These are phyloP conservation scores for Komagataella kurtzmanii DNA, from an alignment of 805 yeast genomes.

Conservation along the genomic window DNA sequence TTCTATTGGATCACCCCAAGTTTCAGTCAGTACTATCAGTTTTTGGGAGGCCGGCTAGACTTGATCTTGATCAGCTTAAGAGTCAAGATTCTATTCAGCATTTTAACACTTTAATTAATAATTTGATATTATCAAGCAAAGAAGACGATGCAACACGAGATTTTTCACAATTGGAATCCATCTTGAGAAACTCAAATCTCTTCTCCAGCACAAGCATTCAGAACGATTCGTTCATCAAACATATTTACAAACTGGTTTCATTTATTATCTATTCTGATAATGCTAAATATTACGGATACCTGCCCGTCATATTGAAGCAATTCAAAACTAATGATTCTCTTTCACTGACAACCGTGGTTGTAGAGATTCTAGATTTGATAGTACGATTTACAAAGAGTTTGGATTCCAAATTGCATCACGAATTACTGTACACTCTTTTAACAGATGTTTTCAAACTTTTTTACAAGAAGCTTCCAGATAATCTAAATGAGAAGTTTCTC, in stretches of 20 bases:
- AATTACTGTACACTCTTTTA: background rate
- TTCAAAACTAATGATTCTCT: background rate
- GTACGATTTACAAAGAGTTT: background rate
- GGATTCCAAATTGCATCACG: background rate
- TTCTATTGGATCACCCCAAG: background rate
- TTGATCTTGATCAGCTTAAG: background rate
- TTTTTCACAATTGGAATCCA: background rate
- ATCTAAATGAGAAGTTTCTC: background rate
- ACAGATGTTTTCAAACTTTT: background rate
- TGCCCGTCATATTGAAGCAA: background rate
- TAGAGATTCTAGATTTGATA: background rate
- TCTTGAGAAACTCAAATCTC: background rate
- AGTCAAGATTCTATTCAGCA: background rate
- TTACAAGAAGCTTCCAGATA: background rate
- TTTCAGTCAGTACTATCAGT: background rate
- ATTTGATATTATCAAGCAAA: background rate
- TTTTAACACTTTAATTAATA: background rate
- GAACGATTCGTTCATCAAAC: background rate
- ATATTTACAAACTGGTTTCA: background rate
- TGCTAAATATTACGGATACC: background rate
- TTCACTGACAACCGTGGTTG: background rate
- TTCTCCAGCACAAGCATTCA: background rate
- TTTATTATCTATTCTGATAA: background rate
- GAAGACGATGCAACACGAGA: background rate
- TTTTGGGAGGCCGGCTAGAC: background rate